Conservation (phyloP, 164 flowering plant genomes). For the Vitis rupestris region DNA sequence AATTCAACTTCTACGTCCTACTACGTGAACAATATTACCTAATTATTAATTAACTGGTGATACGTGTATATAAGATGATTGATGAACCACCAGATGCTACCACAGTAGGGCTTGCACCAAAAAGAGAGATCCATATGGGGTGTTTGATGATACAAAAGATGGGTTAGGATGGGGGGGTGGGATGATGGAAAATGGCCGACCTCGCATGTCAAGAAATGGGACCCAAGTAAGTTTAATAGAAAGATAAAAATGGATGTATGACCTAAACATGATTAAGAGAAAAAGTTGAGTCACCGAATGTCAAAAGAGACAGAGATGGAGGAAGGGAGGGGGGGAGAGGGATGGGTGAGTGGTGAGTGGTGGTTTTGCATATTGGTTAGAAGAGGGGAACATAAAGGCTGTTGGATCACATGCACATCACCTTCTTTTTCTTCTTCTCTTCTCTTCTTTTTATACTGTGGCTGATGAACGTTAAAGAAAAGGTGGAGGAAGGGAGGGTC, state of each 20-base stretch:
- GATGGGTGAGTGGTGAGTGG: neutral
- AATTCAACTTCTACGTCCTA: slow-evolving; percentile 24
- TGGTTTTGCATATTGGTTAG: slow-evolving; percentile 15
- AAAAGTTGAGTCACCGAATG: slow-evolving; percentile 32
- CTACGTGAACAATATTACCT: slow-evolving; percentile 22
- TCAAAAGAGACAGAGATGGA: slow-evolving; percentile 26
- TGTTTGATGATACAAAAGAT: slow-evolving; percentile 6
- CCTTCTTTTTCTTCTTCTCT: slow-evolving; percentile 44
- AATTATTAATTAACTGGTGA: neutral
- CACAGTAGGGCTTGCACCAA: slow-evolving; percentile 3
- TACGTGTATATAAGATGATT: neutral
- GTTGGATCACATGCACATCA: slow-evolving; percentile 84
- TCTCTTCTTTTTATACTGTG: slow-evolving; percentile 61
- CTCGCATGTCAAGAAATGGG: slow-evolving; percentile 20
- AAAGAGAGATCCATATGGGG: slow-evolving; percentile 1
- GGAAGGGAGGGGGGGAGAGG: neutral
- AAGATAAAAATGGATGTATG: slow-evolving; percentile 13
- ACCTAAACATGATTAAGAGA: slow-evolving; percentile 35
- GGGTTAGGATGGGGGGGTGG: neutral
- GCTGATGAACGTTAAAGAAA: slow-evolving; percentile 31
- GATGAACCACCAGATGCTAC: slow-evolving; percentile 5
- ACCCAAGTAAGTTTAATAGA: slow-evolving; percentile 8
- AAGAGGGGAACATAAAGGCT: slow-evolving; percentile 75
- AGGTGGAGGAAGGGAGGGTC: slow-evolving; percentile 11
- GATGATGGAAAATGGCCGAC: slow-evolving; percentile 14